phyloP scores from a whole-genome alignment of 1,139 yeast genomes.

The Diutina siamensis region DNA sequence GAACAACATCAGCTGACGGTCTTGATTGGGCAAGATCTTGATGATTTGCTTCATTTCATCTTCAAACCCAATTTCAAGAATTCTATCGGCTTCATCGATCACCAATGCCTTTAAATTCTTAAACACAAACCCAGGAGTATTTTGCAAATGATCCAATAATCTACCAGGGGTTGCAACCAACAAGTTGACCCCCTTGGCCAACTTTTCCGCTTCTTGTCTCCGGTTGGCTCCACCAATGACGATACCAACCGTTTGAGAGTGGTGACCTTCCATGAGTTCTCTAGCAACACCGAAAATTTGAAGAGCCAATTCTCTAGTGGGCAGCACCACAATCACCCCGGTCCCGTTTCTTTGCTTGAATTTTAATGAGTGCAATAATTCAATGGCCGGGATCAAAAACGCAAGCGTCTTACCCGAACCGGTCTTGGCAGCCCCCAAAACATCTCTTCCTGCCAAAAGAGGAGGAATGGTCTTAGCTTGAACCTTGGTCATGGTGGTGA shows the following conservation, averaged over 20 bases:
- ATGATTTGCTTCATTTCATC: slow-evolving; percentile 97
- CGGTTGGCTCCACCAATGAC: slow-evolving; percentile 98
- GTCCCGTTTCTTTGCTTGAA: slow-evolving; percentile 91
- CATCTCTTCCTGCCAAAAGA: slow-evolving; percentile 87
- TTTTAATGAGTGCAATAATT: slow-evolving; percentile 73
- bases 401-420: slow-evolving; percentile 98
- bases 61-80: slow-evolving; percentile 93
- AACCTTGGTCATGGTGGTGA: slow-evolving; percentile 80
- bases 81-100: slow-evolving; percentile 96
- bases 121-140: slow-evolving; percentile 87
- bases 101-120: slow-evolving; percentile 88
- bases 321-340: slow-evolving; percentile 78
- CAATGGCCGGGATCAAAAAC: slow-evolving; percentile 89
- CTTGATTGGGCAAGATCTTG: slow-evolving; percentile 84
- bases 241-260: slow-evolving; percentile 89
- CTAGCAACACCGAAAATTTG: slow-evolving; percentile 97
- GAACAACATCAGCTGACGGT: slow-evolving; percentile 92
- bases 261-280: slow-evolving; percentile 72
- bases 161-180: slow-evolving; percentile 97
- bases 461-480: slow-evolving; percentile 96
- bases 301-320: slow-evolving; percentile 86
- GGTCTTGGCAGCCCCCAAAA: slow-evolving; percentile 94
- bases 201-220: slow-evolving; percentile 92
- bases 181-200: slow-evolving; percentile 85
- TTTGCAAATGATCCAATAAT: slow-evolving; percentile 88